Conservation (phyloP, 2,329 filamentous ascomycete species). For the Sodiomyces alkalinus region DNA sequence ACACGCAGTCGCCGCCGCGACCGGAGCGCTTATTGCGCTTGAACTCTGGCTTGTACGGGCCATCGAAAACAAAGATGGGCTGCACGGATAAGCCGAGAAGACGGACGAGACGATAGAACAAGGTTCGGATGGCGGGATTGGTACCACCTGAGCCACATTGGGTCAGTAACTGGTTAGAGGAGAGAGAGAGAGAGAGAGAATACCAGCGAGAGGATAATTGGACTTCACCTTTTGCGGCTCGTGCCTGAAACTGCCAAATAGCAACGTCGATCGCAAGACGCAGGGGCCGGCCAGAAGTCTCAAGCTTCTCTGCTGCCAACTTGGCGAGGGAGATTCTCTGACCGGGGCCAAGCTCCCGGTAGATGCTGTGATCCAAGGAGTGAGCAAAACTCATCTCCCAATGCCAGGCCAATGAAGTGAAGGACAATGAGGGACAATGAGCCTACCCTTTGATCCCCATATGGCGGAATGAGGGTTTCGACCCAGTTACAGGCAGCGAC, state of each 20-base stretch:
- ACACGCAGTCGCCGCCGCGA: conserved; percentile 48
- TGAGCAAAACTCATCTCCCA: too few species aligned
- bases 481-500: too few species aligned
- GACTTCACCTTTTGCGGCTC: conserved; percentile 53
- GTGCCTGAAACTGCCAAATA: conserved; percentile 94
- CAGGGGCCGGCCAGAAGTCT: conserved; percentile 54
- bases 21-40: conserved; percentile 72
- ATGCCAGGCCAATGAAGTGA: too few species aligned
- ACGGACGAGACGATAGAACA: conserved; percentile 81
- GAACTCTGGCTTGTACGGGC: conserved; percentile 67
- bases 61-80: conserved; percentile 83
- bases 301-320: conserved; percentile 63
- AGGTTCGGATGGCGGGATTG: conserved; percentile 78
- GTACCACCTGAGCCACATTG: conserved; percentile 57
- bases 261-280: conserved; percentile 86
- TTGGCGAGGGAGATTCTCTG: conserved; percentile 69
- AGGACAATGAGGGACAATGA: too few species aligned
- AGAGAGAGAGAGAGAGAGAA: too few species aligned
- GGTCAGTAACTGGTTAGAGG: too few species aligned
- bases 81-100: conserved; percentile 66
- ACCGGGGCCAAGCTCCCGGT: conserved; percentile 74
- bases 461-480: too few species aligned
- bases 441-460: conserved; percentile 55
- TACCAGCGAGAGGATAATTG: too few species aligned
- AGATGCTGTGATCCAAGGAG: conserved; percentile 47